A percentile compares a stretch with the other conserved stretches of the same genome.
Evolutionary conservation across 306 rosid species (phyloP).

Genomic region (Sindora glabra): DNA sequence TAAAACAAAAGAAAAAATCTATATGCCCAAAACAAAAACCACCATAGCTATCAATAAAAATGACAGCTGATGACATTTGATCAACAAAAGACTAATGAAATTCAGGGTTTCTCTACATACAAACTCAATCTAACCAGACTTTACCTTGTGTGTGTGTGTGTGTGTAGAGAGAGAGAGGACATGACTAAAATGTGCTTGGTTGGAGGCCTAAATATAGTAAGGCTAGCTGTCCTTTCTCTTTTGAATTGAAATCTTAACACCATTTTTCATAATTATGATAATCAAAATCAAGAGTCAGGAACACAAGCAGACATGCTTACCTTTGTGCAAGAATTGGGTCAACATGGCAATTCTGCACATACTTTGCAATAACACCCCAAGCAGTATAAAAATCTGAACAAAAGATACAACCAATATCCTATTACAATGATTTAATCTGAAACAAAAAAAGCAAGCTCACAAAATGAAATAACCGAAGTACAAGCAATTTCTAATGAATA

Average conservation of each 20-base stretch:
- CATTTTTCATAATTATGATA: slow-evolving; percentile 6
- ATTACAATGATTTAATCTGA: slow-evolving; percentile 15
- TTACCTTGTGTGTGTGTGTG: too few species aligned
- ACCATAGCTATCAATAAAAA: background rate
- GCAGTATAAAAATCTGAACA: slow-evolving; percentile 91
- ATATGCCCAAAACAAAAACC: background rate
- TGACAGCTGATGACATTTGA: background rate
- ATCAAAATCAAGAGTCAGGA: slow-evolving; percentile 11
- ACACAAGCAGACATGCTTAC: slow-evolving; percentile 33
- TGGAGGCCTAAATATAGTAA: too few species aligned
- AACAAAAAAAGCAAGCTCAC: slow-evolving; percentile 10
- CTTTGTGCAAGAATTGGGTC: slow-evolving; percentile 61
- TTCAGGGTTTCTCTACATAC: background rate
- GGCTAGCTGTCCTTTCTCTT: background rate
- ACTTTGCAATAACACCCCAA: slow-evolving; percentile 77
- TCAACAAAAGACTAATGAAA: background rate
- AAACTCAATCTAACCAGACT: background rate
- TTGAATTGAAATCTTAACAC: background rate
- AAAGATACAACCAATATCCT: background rate
- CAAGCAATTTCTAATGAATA: background rate
- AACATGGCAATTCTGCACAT: slow-evolving; percentile 42
- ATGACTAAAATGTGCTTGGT: too few species aligned
- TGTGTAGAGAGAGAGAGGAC: too few species aligned
- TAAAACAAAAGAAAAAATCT: background rate
- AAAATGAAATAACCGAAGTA: background rate